Conservation (phyloP, 148 eudicot genomes). For the Diospyros kaki region DNA sequence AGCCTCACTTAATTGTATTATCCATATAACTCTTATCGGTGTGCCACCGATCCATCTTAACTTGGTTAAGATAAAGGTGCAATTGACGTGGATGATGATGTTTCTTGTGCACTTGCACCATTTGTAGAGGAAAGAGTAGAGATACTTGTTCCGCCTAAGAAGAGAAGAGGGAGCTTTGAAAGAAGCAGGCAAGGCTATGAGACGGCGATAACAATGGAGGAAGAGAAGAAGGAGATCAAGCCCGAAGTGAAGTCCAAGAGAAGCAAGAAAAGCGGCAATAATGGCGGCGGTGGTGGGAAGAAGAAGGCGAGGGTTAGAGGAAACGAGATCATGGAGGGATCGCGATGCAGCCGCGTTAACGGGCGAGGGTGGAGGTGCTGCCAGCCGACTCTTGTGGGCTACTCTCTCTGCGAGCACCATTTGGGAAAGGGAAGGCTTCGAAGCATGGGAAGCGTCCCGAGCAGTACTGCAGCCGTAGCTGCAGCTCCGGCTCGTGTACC, state of each 20-base stretch:
- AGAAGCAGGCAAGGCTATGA: neutral
- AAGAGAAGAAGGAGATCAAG: neutral
- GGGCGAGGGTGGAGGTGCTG: conserved; percentile 93
- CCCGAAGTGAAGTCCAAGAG: conserved; percentile 11
- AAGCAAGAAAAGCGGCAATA: conserved; percentile 21
- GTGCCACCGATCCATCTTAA: no score
- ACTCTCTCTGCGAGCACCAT: conserved; percentile 84
- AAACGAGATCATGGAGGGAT: conserved; percentile 68
- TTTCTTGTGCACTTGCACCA: conserved; percentile 11
- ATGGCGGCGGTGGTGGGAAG: conserved; percentile 1
- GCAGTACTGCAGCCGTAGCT: neutral
- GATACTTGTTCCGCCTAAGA: conserved; percentile 52
- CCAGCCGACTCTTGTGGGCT: conserved; percentile 79
- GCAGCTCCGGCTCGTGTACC: neutral
- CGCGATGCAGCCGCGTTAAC: conserved; percentile 80
- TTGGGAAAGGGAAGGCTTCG: conserved; percentile 77
- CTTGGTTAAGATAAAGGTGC: no score
- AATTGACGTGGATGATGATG: no score
- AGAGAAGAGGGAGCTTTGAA: conserved; percentile 38
- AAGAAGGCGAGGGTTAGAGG: conserved; percentile 37
- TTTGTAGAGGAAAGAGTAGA: conserved; percentile 34
- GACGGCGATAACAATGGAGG: neutral
- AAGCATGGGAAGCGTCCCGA: conserved; percentile 35
- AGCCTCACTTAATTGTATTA: no score
- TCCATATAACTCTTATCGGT: no score